Conservation (phyloP, 768 basidiomycete genomes). For the Suillus spraguei region DNA sequence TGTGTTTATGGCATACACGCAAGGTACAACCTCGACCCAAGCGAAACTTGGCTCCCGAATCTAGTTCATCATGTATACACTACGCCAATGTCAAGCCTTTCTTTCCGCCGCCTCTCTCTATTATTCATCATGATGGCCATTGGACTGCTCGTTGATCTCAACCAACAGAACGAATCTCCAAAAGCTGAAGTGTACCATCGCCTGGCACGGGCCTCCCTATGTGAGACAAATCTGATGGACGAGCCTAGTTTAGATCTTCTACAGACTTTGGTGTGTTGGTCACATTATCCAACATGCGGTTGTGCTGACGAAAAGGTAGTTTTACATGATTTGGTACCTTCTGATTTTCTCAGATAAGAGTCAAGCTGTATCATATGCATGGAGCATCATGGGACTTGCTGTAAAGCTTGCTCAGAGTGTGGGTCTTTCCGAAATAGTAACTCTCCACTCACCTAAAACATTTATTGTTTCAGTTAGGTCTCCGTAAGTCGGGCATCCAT, state of each 20-base stretch:
- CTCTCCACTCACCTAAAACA: conserved; percentile 8
- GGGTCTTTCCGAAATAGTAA: conserved; percentile 30
- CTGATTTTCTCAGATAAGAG: conserved; percentile 75
- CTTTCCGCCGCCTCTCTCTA: conserved; percentile 67
- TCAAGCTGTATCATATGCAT: conserved; percentile 71
- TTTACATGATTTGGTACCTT: conserved; percentile 78
- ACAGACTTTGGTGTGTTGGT: conserved; percentile 56
- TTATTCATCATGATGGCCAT: conserved; percentile 75
- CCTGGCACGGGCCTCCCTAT: conserved; percentile 65
- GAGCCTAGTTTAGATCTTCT: conserved; percentile 75
- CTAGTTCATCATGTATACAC: conserved; percentile 69
- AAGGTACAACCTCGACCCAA: conserved; percentile 70
- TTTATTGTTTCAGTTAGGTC: conserved; percentile 53
- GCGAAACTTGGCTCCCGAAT: conserved; percentile 71
- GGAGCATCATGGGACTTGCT: conserved; percentile 76
- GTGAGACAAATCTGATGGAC: conserved; percentile 75
- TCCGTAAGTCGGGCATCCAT: conserved; percentile 50
- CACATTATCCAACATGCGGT: conserved; percentile 8
- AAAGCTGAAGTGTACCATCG: conserved; percentile 68
- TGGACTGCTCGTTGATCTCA: conserved; percentile 68
- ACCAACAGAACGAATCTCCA: conserved; percentile 52
- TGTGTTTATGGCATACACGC: conserved; percentile 13
- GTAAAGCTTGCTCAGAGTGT: conserved; percentile 75
- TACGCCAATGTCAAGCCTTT: conserved; percentile 58
- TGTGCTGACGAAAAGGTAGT: conserved; percentile 47